Percentiles rank a stretch among this genome's conserved stretches.
These are phyloP conservation scores for Radiomyces spectabilis DNA, from an alignment of 192 early-diverging fungal genomes.

Conservation along the genomic window DNA sequence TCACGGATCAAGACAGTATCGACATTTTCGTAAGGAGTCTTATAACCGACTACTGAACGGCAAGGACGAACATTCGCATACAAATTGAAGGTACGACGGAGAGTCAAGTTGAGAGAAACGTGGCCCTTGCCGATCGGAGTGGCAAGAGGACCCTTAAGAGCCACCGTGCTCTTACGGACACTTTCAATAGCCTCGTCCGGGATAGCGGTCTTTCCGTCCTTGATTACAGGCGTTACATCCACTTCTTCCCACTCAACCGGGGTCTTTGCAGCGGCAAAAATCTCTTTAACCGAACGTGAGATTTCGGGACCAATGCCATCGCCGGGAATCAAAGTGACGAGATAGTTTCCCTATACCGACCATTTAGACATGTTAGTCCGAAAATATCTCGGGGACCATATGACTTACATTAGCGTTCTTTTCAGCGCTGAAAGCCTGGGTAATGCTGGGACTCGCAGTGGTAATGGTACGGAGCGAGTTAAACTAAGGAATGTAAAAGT, in stretches of 20 bases:
- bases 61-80: constrained; percentile 98
- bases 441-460: constrained; percentile 34
- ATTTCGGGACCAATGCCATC: constrained; percentile 99
- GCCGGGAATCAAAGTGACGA: constrained; percentile 92
- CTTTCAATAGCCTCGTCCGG: constrained; percentile 85
- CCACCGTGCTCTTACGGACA: constrained; percentile 91
- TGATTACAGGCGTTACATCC: constrained; percentile 86
- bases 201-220: constrained; percentile 87
- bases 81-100: constrained; percentile 91
- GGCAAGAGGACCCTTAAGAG: constrained; percentile 93
- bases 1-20: constrained; percentile 97
- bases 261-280: constrained; percentile 83
- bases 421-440: constrained; percentile 37
- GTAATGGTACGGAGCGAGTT: constrained; percentile 23
- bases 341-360: constrained; percentile 57
- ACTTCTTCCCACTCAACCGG: constrained; percentile 96
- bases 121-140: constrained; percentile 98
- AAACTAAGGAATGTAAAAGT: constrained; percentile 9
- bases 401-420: constrained; percentile 45
- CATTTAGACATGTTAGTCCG: not conserved
- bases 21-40: constrained; percentile 92
- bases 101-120: constrained; percentile 85
- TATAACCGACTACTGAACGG: constrained; percentile 90
- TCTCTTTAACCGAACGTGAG: constrained; percentile 80
- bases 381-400: not conserved